Evolutionary conservation across 768 basidiomycete species (phyloP).

Genomic region (Russula vinacea): DNA sequence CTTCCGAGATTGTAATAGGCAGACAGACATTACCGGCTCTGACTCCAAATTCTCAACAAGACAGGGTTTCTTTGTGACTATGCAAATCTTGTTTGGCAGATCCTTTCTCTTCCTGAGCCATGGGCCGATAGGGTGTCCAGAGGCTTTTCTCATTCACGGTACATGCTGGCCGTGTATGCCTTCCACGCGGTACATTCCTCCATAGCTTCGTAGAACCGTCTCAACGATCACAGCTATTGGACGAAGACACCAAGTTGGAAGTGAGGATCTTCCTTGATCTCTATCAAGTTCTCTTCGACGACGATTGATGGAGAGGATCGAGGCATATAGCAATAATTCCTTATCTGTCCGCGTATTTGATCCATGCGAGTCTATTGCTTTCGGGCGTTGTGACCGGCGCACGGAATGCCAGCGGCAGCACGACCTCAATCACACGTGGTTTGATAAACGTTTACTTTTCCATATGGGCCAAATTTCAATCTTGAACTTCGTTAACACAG

Average conservation of each 20-base stretch:
- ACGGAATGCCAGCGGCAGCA: slow-evolving; percentile 17
- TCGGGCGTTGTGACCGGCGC: slow-evolving; percentile 18
- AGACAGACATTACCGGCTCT: not conserved
- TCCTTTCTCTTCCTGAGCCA: not conserved
- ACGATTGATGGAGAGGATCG: slow-evolving; percentile 16
- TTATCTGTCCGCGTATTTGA: slow-evolving; percentile 17
- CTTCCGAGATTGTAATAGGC: slow-evolving; percentile 2
- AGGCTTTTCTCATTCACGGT: slow-evolving; percentile 19
- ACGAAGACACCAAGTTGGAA: slow-evolving; percentile 7
- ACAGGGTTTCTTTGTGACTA: slow-evolving; percentile 12
- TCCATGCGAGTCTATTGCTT: slow-evolving; percentile 14
- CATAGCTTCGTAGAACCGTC: not conserved
- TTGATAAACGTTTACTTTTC: slow-evolving; percentile 20
- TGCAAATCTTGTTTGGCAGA: not conserved
- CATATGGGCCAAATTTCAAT: slow-evolving; percentile 22
- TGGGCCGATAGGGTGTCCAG: not conserved
- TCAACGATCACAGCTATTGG: not conserved
- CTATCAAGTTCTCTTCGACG: slow-evolving; percentile 4
- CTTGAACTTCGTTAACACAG: not conserved
- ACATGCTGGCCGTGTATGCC: slow-evolving; percentile 14
- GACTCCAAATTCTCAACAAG: not conserved
- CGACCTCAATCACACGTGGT: slow-evolving; percentile 17
- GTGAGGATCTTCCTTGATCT: slow-evolving; percentile 8
- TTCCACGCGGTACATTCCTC: slow-evolving; percentile 17
- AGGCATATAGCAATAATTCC: slow-evolving; percentile 11